phyloP scores from a whole-genome alignment of 805 yeast genomes.

The Yamadazyma tumulicola region DNA sequence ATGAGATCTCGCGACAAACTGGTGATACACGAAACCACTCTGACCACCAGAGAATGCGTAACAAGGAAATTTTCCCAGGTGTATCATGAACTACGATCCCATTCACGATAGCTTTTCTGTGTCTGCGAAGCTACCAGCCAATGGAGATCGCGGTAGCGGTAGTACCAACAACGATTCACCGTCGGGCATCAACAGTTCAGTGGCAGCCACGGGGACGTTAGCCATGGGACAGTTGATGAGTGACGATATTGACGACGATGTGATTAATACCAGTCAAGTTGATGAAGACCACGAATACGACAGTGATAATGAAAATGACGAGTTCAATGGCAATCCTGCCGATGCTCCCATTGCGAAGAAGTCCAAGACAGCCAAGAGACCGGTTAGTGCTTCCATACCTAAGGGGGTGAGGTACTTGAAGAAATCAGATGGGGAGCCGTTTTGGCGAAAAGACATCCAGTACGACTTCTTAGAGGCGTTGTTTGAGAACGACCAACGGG shows the following conservation, averaged over 20 bases:
- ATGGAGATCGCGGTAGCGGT: too few relatives aligned
- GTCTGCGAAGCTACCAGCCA: too few relatives aligned
- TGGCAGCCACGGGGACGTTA: constrained; percentile 2
- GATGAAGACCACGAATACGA: constrained; percentile 10
- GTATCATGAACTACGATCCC: constrained; percentile 39
- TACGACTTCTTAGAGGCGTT: constrained; percentile 67
- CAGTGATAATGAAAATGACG: constrained; percentile 13
- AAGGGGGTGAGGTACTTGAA: constrained; percentile 61
- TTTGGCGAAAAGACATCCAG: constrained; percentile 85
- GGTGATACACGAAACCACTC: not conserved
- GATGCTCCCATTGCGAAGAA: constrained; percentile 12
- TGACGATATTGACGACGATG: constrained; percentile 3
- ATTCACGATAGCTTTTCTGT: constrained; percentile 35
- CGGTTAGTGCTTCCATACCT: constrained; percentile 17
- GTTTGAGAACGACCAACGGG: constrained; percentile 59
- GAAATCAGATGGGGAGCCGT: constrained; percentile 88
- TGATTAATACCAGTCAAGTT: not conserved
- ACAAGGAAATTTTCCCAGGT: not conserved
- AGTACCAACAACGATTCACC: too few relatives aligned
- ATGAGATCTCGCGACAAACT: constrained; percentile 1
- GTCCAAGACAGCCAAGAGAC: constrained; percentile 16
- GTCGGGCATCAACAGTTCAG: too few relatives aligned
- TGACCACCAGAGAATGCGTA: not conserved
- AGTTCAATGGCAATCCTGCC: constrained; percentile 9
- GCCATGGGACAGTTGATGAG: constrained; percentile 3